phyloP scores from a whole-genome alignment of 1,284 basidiomycete species.

The Ustilago xerochloae region DNA sequence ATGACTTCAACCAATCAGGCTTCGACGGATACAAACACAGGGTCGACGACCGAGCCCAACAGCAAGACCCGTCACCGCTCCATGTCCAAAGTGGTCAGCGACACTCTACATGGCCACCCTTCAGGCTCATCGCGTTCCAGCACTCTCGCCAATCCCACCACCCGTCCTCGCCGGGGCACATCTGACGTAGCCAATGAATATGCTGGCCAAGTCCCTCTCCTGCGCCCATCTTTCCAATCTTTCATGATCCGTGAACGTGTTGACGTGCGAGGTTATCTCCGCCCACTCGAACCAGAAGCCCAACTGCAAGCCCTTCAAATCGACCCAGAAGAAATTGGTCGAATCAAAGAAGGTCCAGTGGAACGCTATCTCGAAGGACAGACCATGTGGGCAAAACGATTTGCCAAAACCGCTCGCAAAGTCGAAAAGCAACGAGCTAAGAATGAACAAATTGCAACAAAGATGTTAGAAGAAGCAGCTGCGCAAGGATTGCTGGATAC shows the following conservation, averaged over 20 bases:
- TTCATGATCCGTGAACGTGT: conserved; percentile 89
- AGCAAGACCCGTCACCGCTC: conserved; percentile 13
- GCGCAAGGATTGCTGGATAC: conserved; percentile 33
- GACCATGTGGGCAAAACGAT: conserved; percentile 47
- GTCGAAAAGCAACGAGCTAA: conserved; percentile 45
- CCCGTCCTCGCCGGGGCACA: conserved; percentile 13
- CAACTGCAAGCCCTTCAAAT: conserved; percentile 78
- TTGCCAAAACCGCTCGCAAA: conserved; percentile 29
- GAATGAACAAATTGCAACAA: conserved; percentile 28
- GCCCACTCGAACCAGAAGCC: conserved; percentile 79
- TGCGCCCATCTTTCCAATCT: conserved; percentile 55
- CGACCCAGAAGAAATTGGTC: conserved; percentile 73
- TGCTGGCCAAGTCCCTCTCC: conserved; percentile 61
- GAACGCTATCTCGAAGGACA: conserved; percentile 51
- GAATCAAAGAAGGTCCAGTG: conserved; percentile 71
- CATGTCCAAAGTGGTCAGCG: conserved; percentile 30
- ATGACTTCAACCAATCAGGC: conserved; percentile 13
- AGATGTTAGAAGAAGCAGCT: conserved; percentile 38
- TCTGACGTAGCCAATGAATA: conserved; percentile 54
- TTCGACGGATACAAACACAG: background rate
- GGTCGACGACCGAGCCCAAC: too few relatives aligned
- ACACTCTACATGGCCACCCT: conserved; percentile 24
- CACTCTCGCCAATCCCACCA: background rate
- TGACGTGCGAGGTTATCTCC: conserved; percentile 78
- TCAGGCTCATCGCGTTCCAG: background rate